Evolutionary conservation across 805 yeast species (phyloP).

Genomic region (Spathaspora arborariae): DNA sequence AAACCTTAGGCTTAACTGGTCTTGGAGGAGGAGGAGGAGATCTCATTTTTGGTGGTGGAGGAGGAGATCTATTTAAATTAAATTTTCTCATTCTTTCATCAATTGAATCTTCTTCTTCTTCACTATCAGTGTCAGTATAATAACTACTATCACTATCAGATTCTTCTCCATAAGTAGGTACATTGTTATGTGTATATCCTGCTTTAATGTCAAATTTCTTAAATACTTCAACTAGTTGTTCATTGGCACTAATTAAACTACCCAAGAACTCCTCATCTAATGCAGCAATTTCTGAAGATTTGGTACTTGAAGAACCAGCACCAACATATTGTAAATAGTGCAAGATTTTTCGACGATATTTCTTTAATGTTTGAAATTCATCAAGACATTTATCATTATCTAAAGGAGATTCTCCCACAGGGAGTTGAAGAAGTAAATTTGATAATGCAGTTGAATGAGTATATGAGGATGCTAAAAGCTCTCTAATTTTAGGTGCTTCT

Average conservation of each 20-base stretch:
- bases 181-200: slow-evolving; percentile 39
- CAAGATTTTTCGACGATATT: slow-evolving; percentile 71
- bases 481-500: slow-evolving; percentile 70
- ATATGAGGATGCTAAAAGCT: slow-evolving; percentile 69
- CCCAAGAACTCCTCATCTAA: slow-evolving; percentile 81
- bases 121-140: slow-evolving; percentile 28
- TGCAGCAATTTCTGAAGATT: slow-evolving; percentile 22
- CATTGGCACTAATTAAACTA: slow-evolving; percentile 84
- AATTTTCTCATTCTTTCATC: slow-evolving; percentile 9
- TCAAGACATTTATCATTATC: slow-evolving; percentile 60
- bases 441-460: slow-evolving; percentile 67
- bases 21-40: slow-evolving; percentile 5
- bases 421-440: slow-evolving; percentile 42
- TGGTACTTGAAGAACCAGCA: slow-evolving; percentile 33
- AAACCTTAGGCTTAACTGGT: slow-evolving; percentile 19
- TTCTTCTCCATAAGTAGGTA: slow-evolving; percentile 27
- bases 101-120: slow-evolving; percentile 11
- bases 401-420: slow-evolving; percentile 52
- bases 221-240: slow-evolving; percentile 75
- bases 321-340: slow-evolving; percentile 81
- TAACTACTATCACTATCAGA: slow-evolving; percentile 26
- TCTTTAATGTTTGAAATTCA: slow-evolving; percentile 71
- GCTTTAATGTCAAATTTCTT: slow-evolving; percentile 59
- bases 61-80: slow-evolving; percentile 16
- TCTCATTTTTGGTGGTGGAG: slow-evolving; percentile 22